Base-by-base conservation (phyloP, 768 basidiomycete species). In the Asterophora parasitica region DNA sequence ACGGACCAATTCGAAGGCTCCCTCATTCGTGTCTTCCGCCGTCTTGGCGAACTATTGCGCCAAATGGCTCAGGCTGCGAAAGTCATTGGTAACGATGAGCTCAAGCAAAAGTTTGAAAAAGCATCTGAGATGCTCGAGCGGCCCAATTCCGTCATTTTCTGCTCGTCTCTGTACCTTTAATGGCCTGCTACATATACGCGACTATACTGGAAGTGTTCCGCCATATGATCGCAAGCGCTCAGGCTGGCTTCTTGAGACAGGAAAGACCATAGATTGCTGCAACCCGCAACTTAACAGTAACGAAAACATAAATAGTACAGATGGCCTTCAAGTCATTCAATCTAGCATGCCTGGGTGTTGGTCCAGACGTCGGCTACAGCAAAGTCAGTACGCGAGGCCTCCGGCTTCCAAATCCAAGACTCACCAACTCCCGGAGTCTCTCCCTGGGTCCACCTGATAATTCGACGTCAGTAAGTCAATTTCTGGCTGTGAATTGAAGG, bases 1-100 rank as follows among this genome's bases (percentile, higher is more conserved):
- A 92, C 92, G 4, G 93, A 95, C 64, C 89, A 93, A 51, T 99
- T 98, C 57, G 96, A 99, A 63, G 96, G 96, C 32, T 92, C 87
- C 48, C 75, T 99, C 20, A 99, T 98, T 61, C 87, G 96, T 46
- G 93, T 93, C 5, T 99, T 99, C 75, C 77, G 96, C 40, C 83
- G 96, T 11, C 69, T 99, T 16, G 90, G 94, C 39, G 96, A 99
- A 66, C 77, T 99, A 15, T 74, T 99, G 17, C 81, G 94, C 28
- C 96, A 99, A 68, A 99, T 99, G 96, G 82, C 84, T 11, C 82
- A 88, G 58, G 93, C 91, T 1, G 91, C 95, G 3, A 92, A 93
- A 61, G 96, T 96, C 15, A 98, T 98, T 53, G 96, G 96, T 9
- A 98, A 97, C 65, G 76, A 76, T 9, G 96, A 98, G 58, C 74